Conservation (phyloP, 2,329 filamentous ascomycete genomes). For the Trichoderma sp. region DNA sequence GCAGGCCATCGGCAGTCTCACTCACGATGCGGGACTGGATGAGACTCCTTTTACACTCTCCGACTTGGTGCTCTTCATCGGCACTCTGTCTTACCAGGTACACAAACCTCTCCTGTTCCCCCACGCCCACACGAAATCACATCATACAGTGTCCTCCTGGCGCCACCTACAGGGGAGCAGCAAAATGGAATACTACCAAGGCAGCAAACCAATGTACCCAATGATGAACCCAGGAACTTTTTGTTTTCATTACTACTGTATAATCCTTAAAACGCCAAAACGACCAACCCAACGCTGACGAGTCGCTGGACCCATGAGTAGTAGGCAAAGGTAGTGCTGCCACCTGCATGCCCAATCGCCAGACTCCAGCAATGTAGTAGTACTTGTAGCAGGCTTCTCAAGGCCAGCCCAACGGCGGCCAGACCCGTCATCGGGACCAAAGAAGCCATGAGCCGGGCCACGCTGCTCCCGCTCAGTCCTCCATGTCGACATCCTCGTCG, state of each 20-base stretch:
- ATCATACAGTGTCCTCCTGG: constrained; percentile 1
- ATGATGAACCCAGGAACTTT: constrained; percentile 15
- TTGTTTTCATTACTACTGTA: constrained; percentile 23
- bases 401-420: constrained; percentile 14
- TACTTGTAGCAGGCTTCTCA: not conserved
- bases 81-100: too few species aligned
- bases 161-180: not conserved
- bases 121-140: not conserved
- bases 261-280: constrained; percentile 27
- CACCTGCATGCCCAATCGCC: constrained; percentile 12
- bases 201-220: not conserved
- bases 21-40: too few species aligned
- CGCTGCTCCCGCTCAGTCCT: constrained; percentile 34
- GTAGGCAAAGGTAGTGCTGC: too few species aligned
- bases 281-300: constrained; percentile 28
- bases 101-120: too few species aligned
- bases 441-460: constrained; percentile 24
- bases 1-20: too few species aligned
- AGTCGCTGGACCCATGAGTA: constrained; percentile 26
- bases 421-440: constrained; percentile 15
- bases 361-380: constrained; percentile 17
- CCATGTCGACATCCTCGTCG: constrained; percentile 41
- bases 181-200: not conserved
- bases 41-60: too few species aligned
- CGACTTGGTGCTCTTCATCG: too few species aligned